A percentile compares a stretch with the other conserved stretches of the same genome.
phyloP scores from a whole-genome alignment of 208 protist genomes.

The Strigomonas culicis region DNA sequence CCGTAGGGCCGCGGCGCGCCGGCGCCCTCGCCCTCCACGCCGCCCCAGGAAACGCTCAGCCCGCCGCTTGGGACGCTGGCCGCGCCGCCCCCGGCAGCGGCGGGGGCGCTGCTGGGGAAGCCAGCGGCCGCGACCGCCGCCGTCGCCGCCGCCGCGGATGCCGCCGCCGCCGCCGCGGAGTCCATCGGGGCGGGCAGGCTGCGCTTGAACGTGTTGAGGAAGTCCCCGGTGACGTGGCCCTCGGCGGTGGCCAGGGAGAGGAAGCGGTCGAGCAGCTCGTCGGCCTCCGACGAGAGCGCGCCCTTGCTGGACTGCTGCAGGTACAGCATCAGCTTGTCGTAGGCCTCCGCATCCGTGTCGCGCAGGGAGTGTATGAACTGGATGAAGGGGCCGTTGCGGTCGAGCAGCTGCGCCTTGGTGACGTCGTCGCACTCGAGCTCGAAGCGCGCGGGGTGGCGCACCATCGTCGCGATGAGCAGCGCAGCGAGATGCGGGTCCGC shows the following conservation, averaged over 20 bases:
- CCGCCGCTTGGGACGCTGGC: not conserved
- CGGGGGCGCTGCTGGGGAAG: not conserved
- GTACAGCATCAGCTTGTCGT: constrained; percentile 63
- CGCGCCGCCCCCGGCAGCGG: not conserved
- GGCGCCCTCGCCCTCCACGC: not conserved
- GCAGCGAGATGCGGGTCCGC: constrained; percentile 57
- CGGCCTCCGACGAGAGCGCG: constrained; percentile 24
- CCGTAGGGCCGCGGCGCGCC: not conserved
- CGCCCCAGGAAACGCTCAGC: not conserved
- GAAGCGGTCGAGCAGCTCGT: constrained; percentile 41
- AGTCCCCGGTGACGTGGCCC: constrained; percentile 25
- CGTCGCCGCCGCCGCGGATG: not conserved
- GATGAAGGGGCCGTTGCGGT: constrained; percentile 64
- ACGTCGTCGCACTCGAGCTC: constrained; percentile 59
- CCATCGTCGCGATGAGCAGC: constrained; percentile 60
- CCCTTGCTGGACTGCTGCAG: constrained; percentile 35
- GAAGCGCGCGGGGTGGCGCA: constrained; percentile 68
- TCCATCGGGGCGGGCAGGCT: constrained; percentile 43
- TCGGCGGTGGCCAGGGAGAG: constrained; percentile 47
- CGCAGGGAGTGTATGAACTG: constrained; percentile 63
- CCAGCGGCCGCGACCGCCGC: not conserved
- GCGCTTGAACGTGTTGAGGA: constrained; percentile 52
- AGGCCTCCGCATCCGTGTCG: constrained; percentile 41
- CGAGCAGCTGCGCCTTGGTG: constrained; percentile 46
- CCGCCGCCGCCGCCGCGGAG: not conserved